These are phyloP conservation scores for Elaeis guineensis DNA, from an alignment of 176 grass and related monocot genomes.

Conservation along the genomic window DNA sequence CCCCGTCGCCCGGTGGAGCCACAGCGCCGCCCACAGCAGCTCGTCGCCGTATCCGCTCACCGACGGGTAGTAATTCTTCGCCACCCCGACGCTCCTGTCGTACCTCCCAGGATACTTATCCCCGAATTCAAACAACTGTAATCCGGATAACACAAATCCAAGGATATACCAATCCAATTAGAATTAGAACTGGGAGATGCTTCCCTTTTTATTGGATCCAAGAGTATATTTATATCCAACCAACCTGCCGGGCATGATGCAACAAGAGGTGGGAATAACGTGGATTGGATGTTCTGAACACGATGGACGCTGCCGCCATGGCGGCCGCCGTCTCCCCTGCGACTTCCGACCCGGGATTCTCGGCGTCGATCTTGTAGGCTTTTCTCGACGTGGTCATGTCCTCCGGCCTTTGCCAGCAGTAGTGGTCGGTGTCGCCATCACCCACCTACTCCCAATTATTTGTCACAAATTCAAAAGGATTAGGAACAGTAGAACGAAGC, in stretches of 20 bases:
- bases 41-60: constrained; percentile 78
- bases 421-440: constrained; percentile 60
- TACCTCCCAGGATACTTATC: constrained; percentile 49
- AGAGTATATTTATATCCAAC: not conserved
- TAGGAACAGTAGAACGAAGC: not conserved
- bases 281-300: constrained; percentile 49
- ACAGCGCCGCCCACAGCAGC: constrained; percentile 92
- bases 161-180: too few species aligned
- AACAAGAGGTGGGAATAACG: constrained; percentile 70
- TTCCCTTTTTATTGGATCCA: too few species aligned
- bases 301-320: constrained; percentile 64
- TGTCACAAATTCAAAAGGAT: too few species aligned
- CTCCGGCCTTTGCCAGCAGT: constrained; percentile 70
- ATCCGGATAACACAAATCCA: too few species aligned
- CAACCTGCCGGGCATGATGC: constrained; percentile 73
- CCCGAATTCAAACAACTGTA: constrained; percentile 69
- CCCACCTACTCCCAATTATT: constrained; percentile 21
- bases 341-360: constrained; percentile 69
- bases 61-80: constrained; percentile 72
- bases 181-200: too few species aligned
- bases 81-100: constrained; percentile 51
- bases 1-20: constrained; percentile 69
- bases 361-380: constrained; percentile 66
- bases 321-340: constrained; percentile 85
- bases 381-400: constrained; percentile 74